phyloP scores from a whole-genome alignment of 257 asterid genomes.

The Cordia subcordata region DNA sequence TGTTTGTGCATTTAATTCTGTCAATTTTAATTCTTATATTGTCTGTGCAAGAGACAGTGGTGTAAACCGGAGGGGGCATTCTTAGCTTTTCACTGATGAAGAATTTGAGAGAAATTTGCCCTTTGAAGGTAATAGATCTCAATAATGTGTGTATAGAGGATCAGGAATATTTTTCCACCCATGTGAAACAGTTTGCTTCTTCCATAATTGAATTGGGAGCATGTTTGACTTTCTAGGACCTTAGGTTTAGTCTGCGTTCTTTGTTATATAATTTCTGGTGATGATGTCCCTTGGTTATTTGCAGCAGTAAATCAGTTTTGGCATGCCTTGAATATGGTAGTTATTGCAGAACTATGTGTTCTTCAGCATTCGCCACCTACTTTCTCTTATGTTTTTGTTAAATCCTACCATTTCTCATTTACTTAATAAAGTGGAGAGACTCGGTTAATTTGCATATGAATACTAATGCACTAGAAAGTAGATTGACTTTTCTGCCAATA shows the following conservation, averaged over 20 bases:
- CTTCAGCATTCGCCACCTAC: neutral
- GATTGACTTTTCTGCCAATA: too few species aligned
- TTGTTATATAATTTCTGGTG: neutral
- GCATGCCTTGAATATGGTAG: neutral
- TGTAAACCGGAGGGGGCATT: slow-evolving; percentile 54
- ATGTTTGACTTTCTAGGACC: slow-evolving; percentile 1
- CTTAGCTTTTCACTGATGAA: slow-evolving; percentile 54
- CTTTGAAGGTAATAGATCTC: slow-evolving; percentile 50
- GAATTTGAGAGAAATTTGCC: slow-evolving; percentile 43
- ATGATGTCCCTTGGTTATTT: neutral
- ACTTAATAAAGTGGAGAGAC: too few species aligned
- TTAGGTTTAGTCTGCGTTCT: neutral
- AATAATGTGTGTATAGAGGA: slow-evolving; percentile 30
- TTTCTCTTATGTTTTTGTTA: too few species aligned
- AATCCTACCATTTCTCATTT: too few species aligned
- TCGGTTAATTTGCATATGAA: too few species aligned
- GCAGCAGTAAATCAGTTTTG: neutral
- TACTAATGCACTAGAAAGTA: too few species aligned
- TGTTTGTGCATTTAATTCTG: slow-evolving; percentile 11
- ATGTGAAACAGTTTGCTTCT: slow-evolving; percentile 16
- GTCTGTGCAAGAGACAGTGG: slow-evolving; percentile 80
- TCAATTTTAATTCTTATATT: slow-evolving; percentile 45
- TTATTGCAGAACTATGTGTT: neutral
- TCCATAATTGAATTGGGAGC: neutral
- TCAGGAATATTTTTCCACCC: slow-evolving; percentile 26